These are phyloP conservation scores for Teunomyces tritomae DNA, from an alignment of 805 yeast species.

Conservation along the genomic window DNA sequence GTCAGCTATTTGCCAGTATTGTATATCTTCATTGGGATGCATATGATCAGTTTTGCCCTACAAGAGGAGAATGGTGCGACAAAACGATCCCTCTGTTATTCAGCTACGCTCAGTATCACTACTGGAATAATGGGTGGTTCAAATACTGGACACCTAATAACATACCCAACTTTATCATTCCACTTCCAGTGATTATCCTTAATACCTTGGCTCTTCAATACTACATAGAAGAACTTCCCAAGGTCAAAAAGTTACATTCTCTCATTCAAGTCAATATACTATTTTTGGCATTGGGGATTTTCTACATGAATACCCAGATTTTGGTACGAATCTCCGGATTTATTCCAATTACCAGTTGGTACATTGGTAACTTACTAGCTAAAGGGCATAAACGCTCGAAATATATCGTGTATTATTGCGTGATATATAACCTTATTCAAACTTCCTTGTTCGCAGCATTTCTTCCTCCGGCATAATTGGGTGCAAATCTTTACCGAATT, in stretches of 20 bases:
- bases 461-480: slow-evolving; percentile 81
- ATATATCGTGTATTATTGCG: slow-evolving; percentile 41
- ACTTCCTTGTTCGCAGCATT: slow-evolving; percentile 75
- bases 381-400: slow-evolving; percentile 13
- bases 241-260: slow-evolving; percentile 29
- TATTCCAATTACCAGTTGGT: slow-evolving; percentile 76
- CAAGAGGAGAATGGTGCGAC: slow-evolving; percentile 76
- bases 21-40: slow-evolving; percentile 50
- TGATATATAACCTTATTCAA: slow-evolving; percentile 67
- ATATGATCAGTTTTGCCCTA: slow-evolving; percentile 63
- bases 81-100: slow-evolving; percentile 56
- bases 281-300: slow-evolving; percentile 49
- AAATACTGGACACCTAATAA: slow-evolving; percentile 81
- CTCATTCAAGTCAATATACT: slow-evolving; percentile 40
- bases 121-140: slow-evolving; percentile 85
- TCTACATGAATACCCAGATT: slow-evolving; percentile 82
- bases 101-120: slow-evolving; percentile 67
- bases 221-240: slow-evolving; percentile 29
- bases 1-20: slow-evolving; percentile 46
- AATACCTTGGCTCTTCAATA: slow-evolving; percentile 39
- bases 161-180: slow-evolving; percentile 78
- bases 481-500: slow-evolving; percentile 11
- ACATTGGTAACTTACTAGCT: slow-evolving; percentile 43
- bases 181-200: slow-evolving; percentile 60
- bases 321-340: slow-evolving; percentile 76